These are phyloP conservation scores for Didymosphaeria variabile DNA, from an alignment of 2,329 filamentous ascomycete species.

Conservation along the genomic window DNA sequence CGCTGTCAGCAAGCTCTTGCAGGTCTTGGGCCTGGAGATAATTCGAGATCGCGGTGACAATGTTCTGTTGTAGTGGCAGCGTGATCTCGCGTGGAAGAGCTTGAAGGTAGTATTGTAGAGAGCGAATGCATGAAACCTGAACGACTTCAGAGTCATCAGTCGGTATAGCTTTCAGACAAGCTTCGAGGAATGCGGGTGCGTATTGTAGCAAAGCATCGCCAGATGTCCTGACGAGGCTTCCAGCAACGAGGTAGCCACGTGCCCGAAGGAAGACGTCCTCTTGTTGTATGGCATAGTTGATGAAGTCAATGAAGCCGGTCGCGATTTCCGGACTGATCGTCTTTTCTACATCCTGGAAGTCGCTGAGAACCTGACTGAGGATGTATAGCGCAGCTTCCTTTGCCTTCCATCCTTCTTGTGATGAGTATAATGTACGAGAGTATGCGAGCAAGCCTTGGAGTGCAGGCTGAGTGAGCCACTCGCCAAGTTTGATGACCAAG, in stretches of 20 bases:
- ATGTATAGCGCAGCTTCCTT: conserved; percentile 87
- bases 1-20: conserved; percentile 83
- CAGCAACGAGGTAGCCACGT: conserved; percentile 86
- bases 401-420: conserved; percentile 65
- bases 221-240: conserved; percentile 76
- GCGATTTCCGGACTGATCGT: conserved; percentile 74
- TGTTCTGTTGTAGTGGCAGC: conserved; percentile 66
- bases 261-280: conserved; percentile 82
- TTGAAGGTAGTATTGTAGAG: conserved; percentile 74
- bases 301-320: conserved; percentile 79
- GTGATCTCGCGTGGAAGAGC: conserved; percentile 61
- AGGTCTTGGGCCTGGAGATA: conserved; percentile 85
- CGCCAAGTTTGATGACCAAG: conserved; percentile 88
- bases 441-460: conserved; percentile 82
- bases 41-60: conserved; percentile 69
- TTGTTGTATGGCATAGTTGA: conserved; percentile 77
- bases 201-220: conserved; percentile 62
- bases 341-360: conserved; percentile 82
- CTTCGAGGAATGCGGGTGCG: conserved; percentile 72
- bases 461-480: conserved; percentile 81
- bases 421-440: conserved; percentile 75
- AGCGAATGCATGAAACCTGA: conserved; percentile 89
- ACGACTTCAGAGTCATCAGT: conserved; percentile 85
- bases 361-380: conserved; percentile 82
- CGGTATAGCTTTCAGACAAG: conserved; percentile 77